These are phyloP conservation scores for California macrophylla DNA, from an alignment of 441 rosid genomes.

Conservation along the genomic window DNA sequence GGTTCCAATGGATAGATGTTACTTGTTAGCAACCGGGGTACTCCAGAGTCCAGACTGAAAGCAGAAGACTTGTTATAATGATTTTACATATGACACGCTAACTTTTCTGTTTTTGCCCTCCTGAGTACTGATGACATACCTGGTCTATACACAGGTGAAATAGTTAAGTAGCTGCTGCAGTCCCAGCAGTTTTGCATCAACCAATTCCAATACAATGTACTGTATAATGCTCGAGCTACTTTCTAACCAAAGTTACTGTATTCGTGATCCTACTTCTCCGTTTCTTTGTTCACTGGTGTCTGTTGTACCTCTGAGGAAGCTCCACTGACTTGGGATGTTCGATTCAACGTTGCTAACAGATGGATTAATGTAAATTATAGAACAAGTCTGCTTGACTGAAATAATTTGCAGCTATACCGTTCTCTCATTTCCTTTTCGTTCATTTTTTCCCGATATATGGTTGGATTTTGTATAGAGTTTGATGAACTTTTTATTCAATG, in stretches of 20 bases:
- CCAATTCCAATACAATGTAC: neutral
- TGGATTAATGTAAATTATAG: neutral
- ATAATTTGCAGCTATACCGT: neutral
- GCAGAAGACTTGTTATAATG: neutral
- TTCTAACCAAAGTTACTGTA: too few relatives aligned
- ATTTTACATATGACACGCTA: neutral
- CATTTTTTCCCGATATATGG: neutral
- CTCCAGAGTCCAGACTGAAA: too few relatives aligned
- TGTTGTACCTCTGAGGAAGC: neutral
- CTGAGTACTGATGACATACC: neutral
- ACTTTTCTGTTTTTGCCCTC: neutral
- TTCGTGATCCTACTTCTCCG: neutral
- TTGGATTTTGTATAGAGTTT: neutral
- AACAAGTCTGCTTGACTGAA: neutral
- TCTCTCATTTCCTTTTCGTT: neutral
- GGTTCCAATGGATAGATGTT: too few relatives aligned
- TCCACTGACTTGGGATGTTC: neutral
- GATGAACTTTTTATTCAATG: neutral
- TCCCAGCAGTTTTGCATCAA: neutral
- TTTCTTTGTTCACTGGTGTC: neutral
- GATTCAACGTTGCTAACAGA: neutral
- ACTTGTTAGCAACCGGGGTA: too few relatives aligned
- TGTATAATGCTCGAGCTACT: neutral
- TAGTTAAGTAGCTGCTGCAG: neutral
- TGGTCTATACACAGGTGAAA: neutral